Conservation (phyloP, 441 rosid genomes). For the Populus hybrid region DNA sequence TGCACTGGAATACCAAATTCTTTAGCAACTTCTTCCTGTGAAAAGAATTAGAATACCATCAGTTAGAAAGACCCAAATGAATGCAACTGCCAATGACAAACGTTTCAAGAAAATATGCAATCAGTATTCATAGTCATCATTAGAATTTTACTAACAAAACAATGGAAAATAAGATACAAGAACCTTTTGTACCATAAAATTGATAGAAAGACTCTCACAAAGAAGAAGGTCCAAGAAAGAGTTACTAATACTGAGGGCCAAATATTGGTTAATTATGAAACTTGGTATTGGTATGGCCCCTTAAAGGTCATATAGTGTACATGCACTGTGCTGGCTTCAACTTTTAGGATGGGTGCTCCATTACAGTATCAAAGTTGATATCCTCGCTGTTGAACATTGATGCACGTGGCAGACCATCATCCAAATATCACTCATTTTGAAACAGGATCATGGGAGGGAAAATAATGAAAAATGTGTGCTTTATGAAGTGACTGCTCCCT, state of each 20-base stretch:
- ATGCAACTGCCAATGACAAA: neutral
- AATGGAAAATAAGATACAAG: neutral
- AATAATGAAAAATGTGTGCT: neutral
- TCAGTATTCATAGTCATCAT: neutral
- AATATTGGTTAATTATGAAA: neutral
- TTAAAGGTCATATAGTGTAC: no score
- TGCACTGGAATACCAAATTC: conserved; percentile 88
- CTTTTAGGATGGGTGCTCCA: no score
- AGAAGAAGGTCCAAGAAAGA: neutral
- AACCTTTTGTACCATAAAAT: neutral
- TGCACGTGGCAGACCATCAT: no score
- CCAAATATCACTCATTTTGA: no score
- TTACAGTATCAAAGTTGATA: no score
- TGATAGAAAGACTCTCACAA: neutral
- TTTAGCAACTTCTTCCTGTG: conserved; percentile 89
- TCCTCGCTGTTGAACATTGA: no score
- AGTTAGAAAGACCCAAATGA: neutral
- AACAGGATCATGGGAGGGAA: no score
- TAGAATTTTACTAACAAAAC: neutral
- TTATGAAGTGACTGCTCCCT: neutral
- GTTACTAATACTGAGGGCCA: neutral
- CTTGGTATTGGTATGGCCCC: no score
- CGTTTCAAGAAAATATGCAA: neutral
- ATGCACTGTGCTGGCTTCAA: no score
- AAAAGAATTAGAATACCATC: neutral